Evolutionary conservation across 2,329 filamentous ascomycete species (phyloP).

Genomic region (Alternaria novae-zelandiae): DNA sequence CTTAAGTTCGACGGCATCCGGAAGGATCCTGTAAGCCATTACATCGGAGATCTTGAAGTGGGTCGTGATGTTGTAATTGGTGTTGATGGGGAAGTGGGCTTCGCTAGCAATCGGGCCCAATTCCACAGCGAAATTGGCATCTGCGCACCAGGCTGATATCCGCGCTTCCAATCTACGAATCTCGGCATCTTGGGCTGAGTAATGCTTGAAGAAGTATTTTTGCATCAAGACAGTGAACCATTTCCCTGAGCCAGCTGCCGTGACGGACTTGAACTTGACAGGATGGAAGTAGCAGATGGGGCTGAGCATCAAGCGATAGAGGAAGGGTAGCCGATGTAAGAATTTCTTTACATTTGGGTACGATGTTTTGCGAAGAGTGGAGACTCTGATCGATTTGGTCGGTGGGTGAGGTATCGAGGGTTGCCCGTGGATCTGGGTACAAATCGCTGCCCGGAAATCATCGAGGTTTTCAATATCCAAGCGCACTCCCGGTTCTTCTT

Average conservation of each 20-base stretch:
- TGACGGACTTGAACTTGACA: conserved; percentile 58
- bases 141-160: conserved; percentile 58
- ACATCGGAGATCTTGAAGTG: conserved; percentile 56
- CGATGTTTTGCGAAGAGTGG: conserved; percentile 55
- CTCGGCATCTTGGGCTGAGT: conserved; percentile 52
- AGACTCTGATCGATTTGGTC: conserved; percentile 55
- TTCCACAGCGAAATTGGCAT: conserved; percentile 61
- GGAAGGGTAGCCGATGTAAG: conserved; percentile 58
- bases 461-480: conserved; percentile 48
- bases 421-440: conserved; percentile 55
- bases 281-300: conserved; percentile 61
- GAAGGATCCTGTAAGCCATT: conserved; percentile 57
- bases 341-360: conserved; percentile 52
- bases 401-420: conserved; percentile 61
- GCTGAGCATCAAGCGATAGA: conserved; percentile 56
- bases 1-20: conserved; percentile 51
- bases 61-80: conserved; percentile 56
- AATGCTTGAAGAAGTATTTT: conserved; percentile 58
- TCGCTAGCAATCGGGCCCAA: conserved; percentile 54
- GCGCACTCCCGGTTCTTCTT: conserved; percentile 16
- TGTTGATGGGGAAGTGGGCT: conserved; percentile 57
- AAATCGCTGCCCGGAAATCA: conserved; percentile 58
- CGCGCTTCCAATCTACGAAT: conserved; percentile 55
- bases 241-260: conserved; percentile 57
- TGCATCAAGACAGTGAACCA: conserved; percentile 58